phyloP scores from a whole-genome alignment of 164 flowering plant genomes.

The Taxillus chinensis region DNA sequence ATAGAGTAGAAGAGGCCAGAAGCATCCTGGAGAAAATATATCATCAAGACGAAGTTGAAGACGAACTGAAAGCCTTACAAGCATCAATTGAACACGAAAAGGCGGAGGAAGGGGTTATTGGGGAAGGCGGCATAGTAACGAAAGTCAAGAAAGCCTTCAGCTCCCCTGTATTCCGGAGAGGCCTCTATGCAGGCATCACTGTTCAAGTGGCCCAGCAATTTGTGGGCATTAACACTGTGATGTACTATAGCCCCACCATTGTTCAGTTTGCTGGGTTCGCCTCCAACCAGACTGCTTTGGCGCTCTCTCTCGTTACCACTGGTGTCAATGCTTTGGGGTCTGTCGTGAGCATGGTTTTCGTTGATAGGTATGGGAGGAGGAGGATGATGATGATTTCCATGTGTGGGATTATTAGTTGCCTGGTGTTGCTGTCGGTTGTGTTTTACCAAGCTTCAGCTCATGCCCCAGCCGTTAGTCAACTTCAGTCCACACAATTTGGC shows the following conservation, averaged over 20 bases:
- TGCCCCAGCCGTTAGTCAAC: slow-evolving; percentile 34
- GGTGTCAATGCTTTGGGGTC: slow-evolving; percentile 74
- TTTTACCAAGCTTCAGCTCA: slow-evolving; percentile 34
- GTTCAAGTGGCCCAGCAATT: slow-evolving; percentile 87
- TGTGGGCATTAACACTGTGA: slow-evolving; percentile 87
- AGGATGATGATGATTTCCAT: slow-evolving; percentile 56
- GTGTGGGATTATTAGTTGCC: slow-evolving; percentile 52
- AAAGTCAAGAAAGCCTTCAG: slow-evolving; percentile 39
- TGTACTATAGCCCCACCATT: slow-evolving; percentile 76
- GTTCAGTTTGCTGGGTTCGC: slow-evolving; percentile 92
- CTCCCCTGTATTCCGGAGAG: slow-evolving; percentile 38
- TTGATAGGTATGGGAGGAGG: slow-evolving; percentile 72
- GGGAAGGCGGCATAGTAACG: slow-evolving; percentile 16
- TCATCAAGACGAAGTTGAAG: slow-evolving; percentile 46
- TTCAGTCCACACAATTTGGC: slow-evolving; percentile 43
- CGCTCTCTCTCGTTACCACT: slow-evolving; percentile 76
- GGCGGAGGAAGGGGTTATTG: slow-evolving; percentile 29
- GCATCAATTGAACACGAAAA: slow-evolving; percentile 51
- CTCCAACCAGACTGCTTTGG: slow-evolving; percentile 64
- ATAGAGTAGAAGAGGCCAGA: slow-evolving; percentile 42
- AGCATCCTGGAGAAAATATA: slow-evolving; percentile 54
- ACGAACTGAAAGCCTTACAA: slow-evolving; percentile 44
- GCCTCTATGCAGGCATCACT: slow-evolving; percentile 68
- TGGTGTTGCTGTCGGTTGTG: slow-evolving; percentile 23
- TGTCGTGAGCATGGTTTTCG: slow-evolving; percentile 51